Base-by-base conservation (phyloP, 352 stramenopile species). In the Phytophthora fragariae region DNA sequence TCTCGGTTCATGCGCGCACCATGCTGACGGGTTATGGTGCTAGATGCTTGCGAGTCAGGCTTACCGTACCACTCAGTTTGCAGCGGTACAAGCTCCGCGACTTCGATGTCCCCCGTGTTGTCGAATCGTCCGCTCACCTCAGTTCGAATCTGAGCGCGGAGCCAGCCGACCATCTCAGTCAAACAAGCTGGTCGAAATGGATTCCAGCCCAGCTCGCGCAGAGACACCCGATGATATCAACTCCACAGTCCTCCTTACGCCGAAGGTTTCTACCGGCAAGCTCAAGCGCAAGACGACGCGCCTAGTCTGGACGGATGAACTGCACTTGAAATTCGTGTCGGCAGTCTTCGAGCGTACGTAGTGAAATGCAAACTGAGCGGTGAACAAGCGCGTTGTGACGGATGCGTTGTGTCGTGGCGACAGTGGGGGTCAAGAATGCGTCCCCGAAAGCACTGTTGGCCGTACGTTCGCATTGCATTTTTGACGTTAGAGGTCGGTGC, bases 361-460 rank as follows among this genome's bases (percentile, higher is more conserved):
- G 49, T 33, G 12, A 10, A 52, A 11, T 27, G 49, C 33, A 5
- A 46, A 37, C 21, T 17, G 27, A 44, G 44, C 27, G 29, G 53
- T 44, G 17, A 35, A 35, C 10, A 12, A 33, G 56, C 21, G 5
- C n/a, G 12, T 53, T 21, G 39, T 35, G 8, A 39, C 31, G 17
- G 21, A 21, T 52, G 33, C 56, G 37, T 46, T n/a, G 55, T 75
- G 68, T 72, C 63, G 10, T 14, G 19, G 15, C 21, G 1, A 41
- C 47, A 77, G 70, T 77, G 54, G 70, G 70, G 44, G 58, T 77
- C 24, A 73, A 65, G 54, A 77, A 73, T 47, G 65, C 65, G 65
- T 73, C 70, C 21, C 70, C 70, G 2, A 77, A 73, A 58, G 55
- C 64, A 24, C 54, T 77, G 15, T 19, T 77, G 11, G 58, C 35